Percentiles rank a stretch among this genome's conserved stretches.
Conservation (phyloP, 192 early-diverging fungal genomes). For the Pilobolus umbonatus region DNA sequence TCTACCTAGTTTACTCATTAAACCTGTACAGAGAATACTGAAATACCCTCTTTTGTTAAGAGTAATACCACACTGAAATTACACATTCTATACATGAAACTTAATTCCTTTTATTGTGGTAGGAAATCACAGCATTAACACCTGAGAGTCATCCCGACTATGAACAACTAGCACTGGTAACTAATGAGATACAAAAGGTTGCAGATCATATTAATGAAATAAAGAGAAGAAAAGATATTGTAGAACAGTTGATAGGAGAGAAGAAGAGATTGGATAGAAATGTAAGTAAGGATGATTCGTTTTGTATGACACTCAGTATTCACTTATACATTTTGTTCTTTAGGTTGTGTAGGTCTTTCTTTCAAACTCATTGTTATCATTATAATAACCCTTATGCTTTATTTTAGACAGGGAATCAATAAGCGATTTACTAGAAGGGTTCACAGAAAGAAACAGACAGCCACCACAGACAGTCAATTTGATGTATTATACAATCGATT, state of each 20-base stretch:
- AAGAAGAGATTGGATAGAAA: conserved; percentile 64
- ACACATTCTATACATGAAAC: not conserved
- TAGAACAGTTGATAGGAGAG: conserved; percentile 75
- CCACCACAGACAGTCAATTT: conserved; percentile 52
- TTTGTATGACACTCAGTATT: too few relatives aligned
- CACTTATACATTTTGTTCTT: not conserved
- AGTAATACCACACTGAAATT: conserved; percentile 28
- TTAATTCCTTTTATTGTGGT: conserved; percentile 5
- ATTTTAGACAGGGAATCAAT: conserved; percentile 68
- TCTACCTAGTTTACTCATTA: conserved; percentile 84
- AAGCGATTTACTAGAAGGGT: conserved; percentile 62
- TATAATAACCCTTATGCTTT: not conserved
- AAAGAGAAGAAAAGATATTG: conserved; percentile 82
- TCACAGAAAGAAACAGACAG: conserved; percentile 60
- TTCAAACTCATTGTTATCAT: not conserved
- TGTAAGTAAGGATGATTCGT: too few relatives aligned
- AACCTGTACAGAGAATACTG: conserved; percentile 96
- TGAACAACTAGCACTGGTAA: conserved; percentile 44
- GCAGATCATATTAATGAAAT: conserved; percentile 83
- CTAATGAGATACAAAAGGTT: conserved; percentile 52
- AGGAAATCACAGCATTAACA: conserved; percentile 38
- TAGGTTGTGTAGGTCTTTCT: conserved; percentile 38
- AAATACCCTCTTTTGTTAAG: conserved; percentile 90
- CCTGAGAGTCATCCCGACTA: conserved; percentile 51
- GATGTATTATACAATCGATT: conserved; percentile 54